Conservation (phyloP, 2,329 filamentous ascomycete species). For the Chaetomium sp. region DNA sequence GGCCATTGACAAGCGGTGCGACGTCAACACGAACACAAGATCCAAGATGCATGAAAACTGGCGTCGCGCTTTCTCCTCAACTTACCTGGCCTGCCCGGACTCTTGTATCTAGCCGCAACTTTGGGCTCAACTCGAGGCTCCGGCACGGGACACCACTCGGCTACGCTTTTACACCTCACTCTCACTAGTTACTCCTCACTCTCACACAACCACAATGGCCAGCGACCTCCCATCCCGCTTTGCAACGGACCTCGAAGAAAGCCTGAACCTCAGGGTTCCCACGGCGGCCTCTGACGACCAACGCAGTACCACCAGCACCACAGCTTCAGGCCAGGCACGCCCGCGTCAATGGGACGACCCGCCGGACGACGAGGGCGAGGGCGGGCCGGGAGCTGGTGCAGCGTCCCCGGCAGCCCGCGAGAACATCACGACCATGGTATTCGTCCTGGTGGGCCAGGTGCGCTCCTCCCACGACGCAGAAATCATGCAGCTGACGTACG, state of each 20-base stretch:
- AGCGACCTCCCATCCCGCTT: conserved; percentile 8
- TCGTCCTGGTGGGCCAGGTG: conserved; percentile 5
- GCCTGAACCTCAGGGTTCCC: background rate
- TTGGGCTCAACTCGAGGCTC: no score
- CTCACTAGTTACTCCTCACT: background rate
- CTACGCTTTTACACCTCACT: background rate
- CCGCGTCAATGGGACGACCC: conserved; percentile 22
- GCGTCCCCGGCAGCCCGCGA: background rate
- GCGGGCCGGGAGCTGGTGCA: background rate
- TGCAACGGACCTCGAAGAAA: conserved; percentile 6
- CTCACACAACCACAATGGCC: background rate
- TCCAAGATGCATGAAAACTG: no score
- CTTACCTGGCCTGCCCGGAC: no score
- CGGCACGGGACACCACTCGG: background rate
- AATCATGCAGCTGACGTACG: conserved; percentile 12
- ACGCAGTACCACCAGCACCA: conserved; percentile 8
- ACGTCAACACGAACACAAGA: no score
- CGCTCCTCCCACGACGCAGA: conserved; percentile 5
- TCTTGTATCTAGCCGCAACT: no score
- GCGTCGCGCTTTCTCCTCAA: no score
- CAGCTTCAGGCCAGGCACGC: background rate
- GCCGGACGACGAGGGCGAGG: conserved; percentile 13
- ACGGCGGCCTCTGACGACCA: background rate
- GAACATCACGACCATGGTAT: conserved; percentile 17
- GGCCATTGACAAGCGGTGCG: no score